Base-by-base conservation (phyloP, 2,329 filamentous ascomycete genomes). In the Fusarium verrucosum region DNA sequence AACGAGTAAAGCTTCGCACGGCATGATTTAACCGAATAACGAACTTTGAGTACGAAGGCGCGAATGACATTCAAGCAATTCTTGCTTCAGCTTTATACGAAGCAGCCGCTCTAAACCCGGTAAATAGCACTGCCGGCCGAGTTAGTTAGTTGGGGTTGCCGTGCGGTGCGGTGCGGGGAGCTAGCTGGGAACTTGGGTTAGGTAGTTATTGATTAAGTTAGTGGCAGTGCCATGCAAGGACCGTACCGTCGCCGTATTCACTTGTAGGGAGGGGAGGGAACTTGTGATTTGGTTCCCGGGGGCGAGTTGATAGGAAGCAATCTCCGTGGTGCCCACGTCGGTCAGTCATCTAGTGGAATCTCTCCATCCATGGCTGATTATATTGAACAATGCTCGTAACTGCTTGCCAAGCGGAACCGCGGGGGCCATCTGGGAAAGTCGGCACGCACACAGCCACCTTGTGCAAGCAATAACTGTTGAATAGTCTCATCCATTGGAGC, bases 391-490 rank as follows among this genome's bases (percentile, higher is more conserved):
- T 20, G 25, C 32, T 43, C 26, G 42, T 52, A 50, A 64, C 5
- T 30, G 28, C 47, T 20, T 36, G 68, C 69, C 69, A 71, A 71
- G 69, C 59, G 58, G 46, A 33, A 58, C 58, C 55, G 51, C 55
- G 50, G 57, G 54, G 58, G 58, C 53, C 57, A 58, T 55, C 57
- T 63, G 67, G 66, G 50, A 69, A 68, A 68, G n/a, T 58, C 64
- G 64, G 64, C 64, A 67, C 64, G 49, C 49, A 62, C 64, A 62
- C 37, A 53, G 52, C 65, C 60, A 52, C 58, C 36, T 44, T 60
- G 44, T 57, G 64, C 53, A 36, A 59, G 33, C 23, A 56, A 54
- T 41, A 58, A 35, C 26, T 56, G 50, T 47, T 53, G 36, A 44
- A 51, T 46, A 59, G 10, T 57, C 67, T 59, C 41, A 46, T 66